Evolutionary conservation across 495 filamentous ascomycete species (phyloP), one percentile per base, ranked within the genome.

Genomic region (Chaetomium tenue): DNA sequence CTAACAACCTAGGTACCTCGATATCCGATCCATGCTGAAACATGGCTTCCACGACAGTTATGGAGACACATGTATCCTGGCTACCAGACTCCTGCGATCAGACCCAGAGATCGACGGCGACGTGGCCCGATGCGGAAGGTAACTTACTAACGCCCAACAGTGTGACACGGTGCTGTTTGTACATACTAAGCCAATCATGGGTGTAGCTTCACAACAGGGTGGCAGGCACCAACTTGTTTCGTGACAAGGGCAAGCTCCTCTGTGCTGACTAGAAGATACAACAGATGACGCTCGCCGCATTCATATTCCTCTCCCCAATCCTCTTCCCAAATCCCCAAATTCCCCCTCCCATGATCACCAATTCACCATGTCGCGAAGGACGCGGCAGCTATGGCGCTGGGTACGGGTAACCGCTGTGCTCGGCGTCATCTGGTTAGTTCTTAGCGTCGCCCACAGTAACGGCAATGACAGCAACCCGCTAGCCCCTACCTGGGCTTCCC

Each of bases 301-400:
- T 11, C 33, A 7, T 1, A 6, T 37, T 37, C 33, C 9, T 37
- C 11, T 37, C 9, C 33, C 8, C 9, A 12, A 37, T 11, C 33
- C 8, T 37, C 6, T 37, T 37, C 33, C 33, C 33, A 7, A 7
- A 37, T 37, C 11, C 33, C 33, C 33, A 3, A 3, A 37, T 37
- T 37, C 33, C 20, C 28, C 53, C 2, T 23, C 28, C 25, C 61
- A 63, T 63, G 60, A 46, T 0, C 1, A 13, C 52, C 44, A 5
- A n/a, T 25, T 2, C 62, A 53, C 55, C n/a, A 67, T 67, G 65
- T 8, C 23, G 30, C 60, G 22, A 28, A 22, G 60, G 30, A 26
- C 47, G 37, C 39, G 28, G 28, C 65, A 51, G 50, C 56, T 60
- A 11, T 67, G 60, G 60, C 64, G 67, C 37, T 58, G 47, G 50